These are phyloP conservation scores for Rhodotorula babjevae DNA, from an alignment of 768 basidiomycete genomes.

Conservation along the genomic window DNA sequence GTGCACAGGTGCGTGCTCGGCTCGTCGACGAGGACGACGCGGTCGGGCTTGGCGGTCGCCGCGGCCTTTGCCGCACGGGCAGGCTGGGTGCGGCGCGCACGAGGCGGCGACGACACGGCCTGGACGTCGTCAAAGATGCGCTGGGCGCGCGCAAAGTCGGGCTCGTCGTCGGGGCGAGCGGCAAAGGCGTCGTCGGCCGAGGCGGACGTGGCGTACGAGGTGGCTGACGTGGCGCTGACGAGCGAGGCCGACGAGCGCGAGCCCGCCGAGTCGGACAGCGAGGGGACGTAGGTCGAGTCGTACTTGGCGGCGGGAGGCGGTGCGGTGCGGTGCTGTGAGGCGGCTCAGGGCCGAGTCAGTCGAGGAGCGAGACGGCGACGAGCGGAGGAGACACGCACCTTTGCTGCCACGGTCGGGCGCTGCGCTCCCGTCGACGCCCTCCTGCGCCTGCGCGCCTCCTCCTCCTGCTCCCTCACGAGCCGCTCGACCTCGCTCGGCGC, in stretches of 20 bases:
- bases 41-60: neutral
- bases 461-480: neutral
- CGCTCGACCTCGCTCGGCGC: conserved; percentile 5
- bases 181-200: too few relatives aligned
- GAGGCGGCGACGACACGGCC: neutral
- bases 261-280: neutral
- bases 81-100: neutral
- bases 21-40: conserved; percentile 18
- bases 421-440: neutral
- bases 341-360: neutral
- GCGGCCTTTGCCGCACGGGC: too few relatives aligned
- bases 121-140: conserved; percentile 14
- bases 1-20: conserved; percentile 14
- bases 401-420: neutral
- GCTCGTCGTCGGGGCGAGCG: conserved; percentile 8
- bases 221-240: neutral
- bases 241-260: neutral
- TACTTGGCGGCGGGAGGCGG: conserved; percentile 41
- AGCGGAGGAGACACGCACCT: neutral
- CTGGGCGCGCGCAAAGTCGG: conserved; percentile 26
- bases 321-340: conserved; percentile 39
- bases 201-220: neutral
- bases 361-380: neutral
- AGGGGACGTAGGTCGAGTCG: conserved; percentile 5
- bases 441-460: neutral